Conservation (phyloP, 257 asterid genomes). For the Sherardia arvensis region DNA sequence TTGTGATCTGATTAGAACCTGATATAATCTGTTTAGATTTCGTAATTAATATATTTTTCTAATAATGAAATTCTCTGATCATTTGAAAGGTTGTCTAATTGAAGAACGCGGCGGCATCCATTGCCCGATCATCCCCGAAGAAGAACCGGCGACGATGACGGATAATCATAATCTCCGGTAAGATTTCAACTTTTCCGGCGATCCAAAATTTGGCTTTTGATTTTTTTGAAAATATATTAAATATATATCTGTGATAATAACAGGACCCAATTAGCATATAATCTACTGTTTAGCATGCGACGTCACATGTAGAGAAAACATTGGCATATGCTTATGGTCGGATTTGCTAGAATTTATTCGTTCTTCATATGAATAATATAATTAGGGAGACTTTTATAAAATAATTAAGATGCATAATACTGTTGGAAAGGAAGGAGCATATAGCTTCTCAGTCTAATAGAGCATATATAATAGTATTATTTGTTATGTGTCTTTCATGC, state of each 20-base stretch:
- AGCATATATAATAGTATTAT: not conserved
- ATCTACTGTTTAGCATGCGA: not conserved
- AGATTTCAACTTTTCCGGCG: constrained; percentile 6
- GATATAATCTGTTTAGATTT: too few relatives aligned
- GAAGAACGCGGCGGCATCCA: constrained; percentile 33
- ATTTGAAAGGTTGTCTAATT: constrained; percentile 56
- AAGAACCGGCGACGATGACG: constrained; percentile 8
- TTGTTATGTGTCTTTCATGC: not conserved
- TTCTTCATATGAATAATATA: not conserved
- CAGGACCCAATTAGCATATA: not conserved
- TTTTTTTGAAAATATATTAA: not conserved
- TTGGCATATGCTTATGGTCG: not conserved
- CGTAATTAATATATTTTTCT: too few relatives aligned
- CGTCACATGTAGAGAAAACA: constrained; percentile 1
- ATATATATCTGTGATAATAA: not conserved
- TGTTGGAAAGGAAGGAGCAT: not conserved
- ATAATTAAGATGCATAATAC: not conserved
- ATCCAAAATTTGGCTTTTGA: not conserved
- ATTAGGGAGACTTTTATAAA: not conserved
- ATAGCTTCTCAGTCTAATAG: not conserved
- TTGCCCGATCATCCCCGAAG: constrained; percentile 32
- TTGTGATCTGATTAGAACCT: too few relatives aligned
- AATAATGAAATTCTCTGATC: too few relatives aligned
- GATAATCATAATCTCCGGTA: constrained; percentile 40
- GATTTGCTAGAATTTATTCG: not conserved